Percentiles rank a stretch among this genome's conserved stretches.
phyloP scores from a whole-genome alignment of 1,284 basidiomycete genomes.

The Wolfiporia cocos region DNA sequence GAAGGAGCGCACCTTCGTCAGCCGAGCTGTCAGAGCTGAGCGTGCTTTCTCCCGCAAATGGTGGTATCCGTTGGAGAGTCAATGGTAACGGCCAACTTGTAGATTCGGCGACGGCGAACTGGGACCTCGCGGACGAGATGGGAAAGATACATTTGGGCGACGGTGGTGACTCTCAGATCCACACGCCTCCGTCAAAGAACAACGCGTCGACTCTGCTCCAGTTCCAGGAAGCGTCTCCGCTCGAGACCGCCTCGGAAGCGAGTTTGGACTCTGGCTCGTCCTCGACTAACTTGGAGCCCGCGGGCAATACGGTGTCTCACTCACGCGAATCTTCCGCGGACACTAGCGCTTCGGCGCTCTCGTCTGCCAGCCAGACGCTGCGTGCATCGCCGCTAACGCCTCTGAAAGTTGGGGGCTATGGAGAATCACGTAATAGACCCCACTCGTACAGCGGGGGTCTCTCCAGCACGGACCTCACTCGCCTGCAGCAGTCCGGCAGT shows the following conservation, averaged over 20 bases:
- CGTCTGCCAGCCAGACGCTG: slow-evolving; percentile 49
- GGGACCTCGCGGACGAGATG: slow-evolving; percentile 70
- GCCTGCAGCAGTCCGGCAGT: slow-evolving; percentile 59
- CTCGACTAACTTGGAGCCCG: slow-evolving; percentile 57
- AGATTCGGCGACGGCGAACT: slow-evolving; percentile 48
- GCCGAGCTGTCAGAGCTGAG: slow-evolving; percentile 15
- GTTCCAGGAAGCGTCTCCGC: slow-evolving; percentile 58
- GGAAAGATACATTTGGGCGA: slow-evolving; percentile 63
- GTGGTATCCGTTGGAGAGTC: slow-evolving; percentile 47
- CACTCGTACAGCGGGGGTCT: slow-evolving; percentile 75
- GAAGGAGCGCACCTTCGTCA: slow-evolving; percentile 9
- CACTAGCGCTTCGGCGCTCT: slow-evolving; percentile 45
- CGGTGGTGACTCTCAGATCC: slow-evolving; percentile 42
- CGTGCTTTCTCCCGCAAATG: slow-evolving; percentile 17
- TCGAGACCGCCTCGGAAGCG: slow-evolving; percentile 64
- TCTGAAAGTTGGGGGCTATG: slow-evolving; percentile 42
- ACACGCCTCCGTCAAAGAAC: slow-evolving; percentile 57
- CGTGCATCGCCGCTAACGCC: slow-evolving; percentile 42
- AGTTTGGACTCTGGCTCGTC: slow-evolving; percentile 64
- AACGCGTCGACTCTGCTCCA: slow-evolving; percentile 43
- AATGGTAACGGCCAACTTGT: slow-evolving; percentile 57
- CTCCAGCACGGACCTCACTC: slow-evolving; percentile 63
- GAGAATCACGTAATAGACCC: slow-evolving; percentile 65
- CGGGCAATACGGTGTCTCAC: slow-evolving; percentile 51
- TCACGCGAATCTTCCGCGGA: slow-evolving; percentile 75